Evolutionary conservation across 352 stramenopile species (phyloP), one percentile per base, ranked within the genome.

Genomic region (Phytophthora gonapodyides): DNA sequence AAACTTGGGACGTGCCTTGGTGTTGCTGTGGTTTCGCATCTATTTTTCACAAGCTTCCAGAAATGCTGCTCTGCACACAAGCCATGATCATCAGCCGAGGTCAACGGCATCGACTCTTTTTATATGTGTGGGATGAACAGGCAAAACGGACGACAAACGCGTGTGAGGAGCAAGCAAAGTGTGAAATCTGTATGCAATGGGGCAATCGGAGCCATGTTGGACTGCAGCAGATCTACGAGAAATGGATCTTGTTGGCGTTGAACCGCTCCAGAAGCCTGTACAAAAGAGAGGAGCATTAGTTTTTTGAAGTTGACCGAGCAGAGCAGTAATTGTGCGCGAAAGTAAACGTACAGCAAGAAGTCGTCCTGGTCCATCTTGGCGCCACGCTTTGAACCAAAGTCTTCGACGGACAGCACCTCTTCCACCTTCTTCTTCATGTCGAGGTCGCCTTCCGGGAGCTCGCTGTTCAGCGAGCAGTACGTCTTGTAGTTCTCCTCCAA

Each of bases 351-450:
- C 77, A 89, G 77, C 34, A 99, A 82, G 64, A 99, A 99, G 69
- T 99, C 97, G 71, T 99, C 97, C 31, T 98, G 85, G 77, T 98
- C 92, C 77, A 99, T 90, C 71, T 99, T 99, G 16, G 96, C 89
- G 13, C 93, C 96, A 56, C 98, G 85, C 63, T 98, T 98, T 34
- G 80, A 70, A 17, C 72, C 71, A 57, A 91, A 98, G 16, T 81
- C 61, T 21, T 97, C 91, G 53, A 96, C 80, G n/a, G 60, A 61
- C n/a, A 99, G 78, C 43, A 99, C 93, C 41, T 93, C 81, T 64
- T 99, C 93, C 15, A 99, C 82, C 35, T 98, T 89, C 45, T 75
- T 74, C 76, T 99, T 98, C 12, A 99, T 97, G 57, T 91, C 49
- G 55, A 96, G 80, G 40, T 88, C 74, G 31, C 69, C 69, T 65